These are phyloP conservation scores for Meyerozyma guilliermondii DNA, from an alignment of 1,139 yeast genomes.

Conservation along the genomic window DNA sequence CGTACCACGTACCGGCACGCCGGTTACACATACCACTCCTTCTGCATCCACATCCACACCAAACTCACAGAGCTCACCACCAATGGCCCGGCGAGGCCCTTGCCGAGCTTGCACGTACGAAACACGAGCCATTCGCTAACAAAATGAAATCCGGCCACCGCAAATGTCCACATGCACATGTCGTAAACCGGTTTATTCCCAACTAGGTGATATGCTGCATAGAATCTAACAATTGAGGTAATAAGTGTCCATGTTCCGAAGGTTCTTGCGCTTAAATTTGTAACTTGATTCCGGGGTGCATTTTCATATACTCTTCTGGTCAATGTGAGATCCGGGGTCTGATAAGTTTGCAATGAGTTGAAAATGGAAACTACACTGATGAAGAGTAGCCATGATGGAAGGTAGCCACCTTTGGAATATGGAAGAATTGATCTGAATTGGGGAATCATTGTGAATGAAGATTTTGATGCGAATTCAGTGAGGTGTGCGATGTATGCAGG, in stretches of 20 bases:
- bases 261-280: slow-evolving; percentile 83
- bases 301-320: slow-evolving; percentile 75
- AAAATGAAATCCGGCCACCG: slow-evolving; percentile 82
- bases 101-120: slow-evolving; percentile 77
- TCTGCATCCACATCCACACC: slow-evolving; percentile 57
- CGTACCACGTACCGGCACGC: no score
- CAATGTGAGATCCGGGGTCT: slow-evolving; percentile 57
- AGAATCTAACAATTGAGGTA: slow-evolving; percentile 77
- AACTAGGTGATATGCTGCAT: slow-evolving; percentile 73
- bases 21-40: slow-evolving; percentile 36
- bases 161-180: slow-evolving; percentile 76
- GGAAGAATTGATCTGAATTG: slow-evolving; percentile 21
- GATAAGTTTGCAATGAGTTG: slow-evolving; percentile 86
- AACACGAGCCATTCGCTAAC: slow-evolving; percentile 76
- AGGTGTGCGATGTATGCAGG: background rate
- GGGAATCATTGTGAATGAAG: slow-evolving; percentile 8
- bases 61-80: slow-evolving; percentile 54
- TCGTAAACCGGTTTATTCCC: slow-evolving; percentile 67
- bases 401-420: slow-evolving; percentile 30
- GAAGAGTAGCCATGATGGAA: slow-evolving; percentile 46
- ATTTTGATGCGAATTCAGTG: background rate
- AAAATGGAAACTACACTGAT: slow-evolving; percentile 86
- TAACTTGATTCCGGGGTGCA: slow-evolving; percentile 36
- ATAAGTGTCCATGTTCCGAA: slow-evolving; percentile 97
- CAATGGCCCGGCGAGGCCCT: slow-evolving; percentile 86